Conservation (phyloP, 768 basidiomycete genomes). For the Kwoniella sp. region DNA sequence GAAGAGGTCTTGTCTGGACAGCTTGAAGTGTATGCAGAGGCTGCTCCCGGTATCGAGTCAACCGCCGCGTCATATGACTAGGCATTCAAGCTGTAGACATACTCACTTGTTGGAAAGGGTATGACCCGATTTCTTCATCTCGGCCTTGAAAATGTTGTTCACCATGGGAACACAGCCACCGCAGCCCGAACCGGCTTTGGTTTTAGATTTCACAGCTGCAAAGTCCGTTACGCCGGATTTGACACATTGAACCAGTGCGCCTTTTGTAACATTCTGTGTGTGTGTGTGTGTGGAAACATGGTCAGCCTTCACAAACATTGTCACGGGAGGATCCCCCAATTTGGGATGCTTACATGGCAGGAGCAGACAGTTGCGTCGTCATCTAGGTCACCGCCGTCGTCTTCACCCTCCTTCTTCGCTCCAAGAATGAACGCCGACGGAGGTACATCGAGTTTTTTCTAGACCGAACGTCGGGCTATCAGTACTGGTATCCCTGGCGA, state of each 20-base stretch:
- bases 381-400: conserved; percentile 69
- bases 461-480: neutral
- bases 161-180: conserved; percentile 72
- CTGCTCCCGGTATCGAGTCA: neutral
- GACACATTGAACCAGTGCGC: conserved; percentile 62
- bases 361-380: conserved; percentile 74
- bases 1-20: conserved; percentile 70
- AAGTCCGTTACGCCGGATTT: conserved; percentile 61
- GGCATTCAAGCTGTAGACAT: neutral
- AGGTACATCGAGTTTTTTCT: conserved; percentile 68
- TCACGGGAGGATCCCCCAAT: no score
- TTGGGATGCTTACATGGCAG: conserved; percentile 62
- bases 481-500: neutral
- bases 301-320: conserved; percentile 42
- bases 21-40: conserved; percentile 69
- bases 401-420: conserved; percentile 61
- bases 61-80: neutral
- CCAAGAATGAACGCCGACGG: conserved; percentile 72
- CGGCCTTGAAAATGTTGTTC: conserved; percentile 60
- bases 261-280: conserved; percentile 65
- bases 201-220: conserved; percentile 66
- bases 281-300: neutral
- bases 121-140: conserved; percentile 71
- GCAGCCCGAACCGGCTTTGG: conserved; percentile 73
- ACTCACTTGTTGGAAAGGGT: conserved; percentile 59